A percentile compares a stretch with the other conserved stretches of the same genome.
Evolutionary conservation across 176 grass and related monocot species (phyloP).

Genomic region (Triticum timopheevii): DNA sequence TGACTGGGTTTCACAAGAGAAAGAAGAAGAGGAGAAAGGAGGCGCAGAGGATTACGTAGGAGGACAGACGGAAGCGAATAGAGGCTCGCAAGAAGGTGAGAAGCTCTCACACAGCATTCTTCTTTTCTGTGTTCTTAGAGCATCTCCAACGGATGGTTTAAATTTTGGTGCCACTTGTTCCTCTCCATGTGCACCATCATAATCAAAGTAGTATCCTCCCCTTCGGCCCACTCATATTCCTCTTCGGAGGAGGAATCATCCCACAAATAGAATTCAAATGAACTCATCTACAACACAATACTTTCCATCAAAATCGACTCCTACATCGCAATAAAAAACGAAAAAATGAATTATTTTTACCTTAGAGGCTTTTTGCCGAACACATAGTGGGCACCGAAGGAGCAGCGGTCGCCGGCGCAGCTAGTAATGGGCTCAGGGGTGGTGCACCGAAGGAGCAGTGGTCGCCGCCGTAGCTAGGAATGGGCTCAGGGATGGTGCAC

Average conservation of each 20-base stretch:
- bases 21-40: slow-evolving; percentile 99
- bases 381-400: background rate
- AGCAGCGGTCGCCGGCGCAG: too few species aligned
- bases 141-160: too few species aligned
- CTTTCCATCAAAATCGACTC: background rate
- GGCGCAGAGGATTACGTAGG: slow-evolving; percentile 72
- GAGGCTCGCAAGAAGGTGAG: slow-evolving; percentile 68
- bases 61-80: slow-evolving; percentile 78
- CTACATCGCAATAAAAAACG: background rate
- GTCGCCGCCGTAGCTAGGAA: too few species aligned
- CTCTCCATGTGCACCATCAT: too few species aligned
- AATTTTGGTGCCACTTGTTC: too few species aligned
- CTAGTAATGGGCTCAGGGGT: too few species aligned
- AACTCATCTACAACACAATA: background rate
- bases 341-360: background rate
- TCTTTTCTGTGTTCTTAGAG: background rate
- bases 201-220: too few species aligned
- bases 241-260: too few species aligned
- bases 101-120: background rate
- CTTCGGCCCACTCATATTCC: too few species aligned
- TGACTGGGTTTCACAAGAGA: slow-evolving; percentile 93
- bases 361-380: background rate
- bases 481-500: too few species aligned
- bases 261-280: too few species aligned
- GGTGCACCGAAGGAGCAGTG: too few species aligned